These are phyloP conservation scores for Ascochyta viciae-villosae DNA, from an alignment of 2,329 filamentous ascomycete genomes.

Conservation along the genomic window DNA sequence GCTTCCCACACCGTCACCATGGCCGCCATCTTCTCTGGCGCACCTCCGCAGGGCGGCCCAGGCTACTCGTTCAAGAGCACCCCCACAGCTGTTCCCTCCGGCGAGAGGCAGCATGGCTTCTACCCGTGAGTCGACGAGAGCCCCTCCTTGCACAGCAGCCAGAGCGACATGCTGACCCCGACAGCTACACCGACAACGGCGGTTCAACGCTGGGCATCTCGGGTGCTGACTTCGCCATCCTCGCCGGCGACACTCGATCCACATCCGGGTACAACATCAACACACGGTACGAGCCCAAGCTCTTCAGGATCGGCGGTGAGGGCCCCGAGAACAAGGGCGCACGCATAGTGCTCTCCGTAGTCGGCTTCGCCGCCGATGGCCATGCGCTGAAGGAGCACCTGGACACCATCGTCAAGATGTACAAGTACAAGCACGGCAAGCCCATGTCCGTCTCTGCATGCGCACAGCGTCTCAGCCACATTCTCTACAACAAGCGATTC, in stretches of 20 bases:
- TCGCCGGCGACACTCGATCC: slow-evolving; percentile 95
- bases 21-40: slow-evolving; percentile 61
- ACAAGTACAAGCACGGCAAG: slow-evolving; percentile 97
- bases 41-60: slow-evolving; percentile 60
- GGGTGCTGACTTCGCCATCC: slow-evolving; percentile 91
- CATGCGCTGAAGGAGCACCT: slow-evolving; percentile 92
- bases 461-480: slow-evolving; percentile 91
- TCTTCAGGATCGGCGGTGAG: slow-evolving; percentile 95
- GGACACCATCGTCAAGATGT: slow-evolving; percentile 97
- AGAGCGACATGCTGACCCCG: slow-evolving; percentile 21
- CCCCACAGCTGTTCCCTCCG: slow-evolving; percentile 55
- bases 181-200: slow-evolving; percentile 95
- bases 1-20: slow-evolving; percentile 47
- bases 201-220: slow-evolving; percentile 95
- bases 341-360: slow-evolving; percentile 88
- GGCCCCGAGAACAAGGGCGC: slow-evolving; percentile 84
- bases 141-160: background rate
- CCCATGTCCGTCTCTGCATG: slow-evolving; percentile 93
- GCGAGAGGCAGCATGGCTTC: slow-evolving; percentile 77
- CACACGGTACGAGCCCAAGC: slow-evolving; percentile 91
- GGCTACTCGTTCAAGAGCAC: slow-evolving; percentile 67
- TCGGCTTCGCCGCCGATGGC: slow-evolving; percentile 94
- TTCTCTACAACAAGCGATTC: slow-evolving; percentile 97
- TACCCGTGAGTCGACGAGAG: slow-evolving; percentile 74
- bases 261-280: slow-evolving; percentile 98